A percentile compares a stretch with the other conserved stretches of the same genome.
These are phyloP conservation scores for Entomophthora muscae DNA, from an alignment of 371 early-diverging fungal species.

Conservation along the genomic window DNA sequence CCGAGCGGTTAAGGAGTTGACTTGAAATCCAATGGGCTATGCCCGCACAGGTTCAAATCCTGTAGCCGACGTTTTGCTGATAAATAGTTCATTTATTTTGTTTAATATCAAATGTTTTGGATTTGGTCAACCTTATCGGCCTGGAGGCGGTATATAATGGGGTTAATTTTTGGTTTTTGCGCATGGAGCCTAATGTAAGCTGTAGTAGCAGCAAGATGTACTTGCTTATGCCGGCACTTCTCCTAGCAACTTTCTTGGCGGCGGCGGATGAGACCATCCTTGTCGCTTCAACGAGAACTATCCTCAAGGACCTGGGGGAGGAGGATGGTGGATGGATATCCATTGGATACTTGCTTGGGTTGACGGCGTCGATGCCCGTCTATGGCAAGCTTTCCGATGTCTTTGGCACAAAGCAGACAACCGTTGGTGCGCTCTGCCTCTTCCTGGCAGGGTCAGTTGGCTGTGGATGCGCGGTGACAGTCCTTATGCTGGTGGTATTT, in stretches of 20 bases:
- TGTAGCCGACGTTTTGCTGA: too few relatives aligned
- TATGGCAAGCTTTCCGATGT: not conserved
- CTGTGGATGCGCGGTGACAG: not conserved
- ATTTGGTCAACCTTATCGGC: too few relatives aligned
- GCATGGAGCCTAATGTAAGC: too few relatives aligned
- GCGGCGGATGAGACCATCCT: not conserved
- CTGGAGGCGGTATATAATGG: too few relatives aligned
- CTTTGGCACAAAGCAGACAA: not conserved
- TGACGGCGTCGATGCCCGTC: not conserved
- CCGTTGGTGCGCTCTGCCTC: not conserved
- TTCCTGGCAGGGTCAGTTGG: not conserved
- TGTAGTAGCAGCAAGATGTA: too few relatives aligned
- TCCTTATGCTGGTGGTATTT: not conserved
- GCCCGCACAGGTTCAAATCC: too few relatives aligned
- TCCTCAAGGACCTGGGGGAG: not conserved
- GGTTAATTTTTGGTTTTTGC: too few relatives aligned
- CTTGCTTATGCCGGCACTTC: not conserved
- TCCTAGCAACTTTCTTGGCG: not conserved
- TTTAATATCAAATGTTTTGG: too few relatives aligned
- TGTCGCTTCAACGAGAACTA: not conserved
- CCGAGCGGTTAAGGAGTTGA: too few relatives aligned
- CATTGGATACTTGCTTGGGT: not conserved
- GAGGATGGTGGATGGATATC: not conserved
- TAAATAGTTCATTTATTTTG: too few relatives aligned
- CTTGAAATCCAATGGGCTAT: too few relatives aligned